Base-by-base conservation (phyloP, 768 basidiomycete species). In the Phlegmacium glaucopus region DNA sequence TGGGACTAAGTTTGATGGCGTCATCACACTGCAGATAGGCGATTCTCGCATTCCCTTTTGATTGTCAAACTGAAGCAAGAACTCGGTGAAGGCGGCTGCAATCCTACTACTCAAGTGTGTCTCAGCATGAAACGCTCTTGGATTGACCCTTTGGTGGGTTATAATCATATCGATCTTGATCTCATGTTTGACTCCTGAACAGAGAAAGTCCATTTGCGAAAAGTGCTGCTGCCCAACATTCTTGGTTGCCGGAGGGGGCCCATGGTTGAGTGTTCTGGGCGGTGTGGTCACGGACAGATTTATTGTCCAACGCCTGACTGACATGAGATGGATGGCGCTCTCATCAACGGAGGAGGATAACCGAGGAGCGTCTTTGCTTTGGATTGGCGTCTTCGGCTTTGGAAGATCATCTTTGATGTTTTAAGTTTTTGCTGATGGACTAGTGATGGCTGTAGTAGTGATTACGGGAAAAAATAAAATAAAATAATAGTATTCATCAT, bases 21-120 rank as follows among this genome's bases (percentile, higher is more conserved):
- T 60, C 22, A 3, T 10, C 32, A 18, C 29, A 37, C 11, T 54
- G 4, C 39, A 35, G 27, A 39, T 54, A 11, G 35, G 40, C 12
- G 39, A 44, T 13, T 16, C 25, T 27, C 35, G 34, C 34, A 39
- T 48, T 22, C 29, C n/a, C n/a, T n/a, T n/a, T 54, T 45, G 13
- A n/a, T 71, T 18, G 16, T 32, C 1, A 58, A 68, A 49, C 47
- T 62, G 41, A 57, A 52, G 52, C 48, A 49, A 36, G 57, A 62
- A 42, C 41, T 66, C 5, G 68, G 65, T 11, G 57, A 64, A 36
- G 61, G 55, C 16, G 51, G 50, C 10, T 68, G 47, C 17, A 67
- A 72, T 47, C 62, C 63, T 9, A 57, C 57, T 13, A 50, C 30
- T 3, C 69, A 68, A 53, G 70, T 51, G 0, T 46, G 44, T n/a